Evolutionary conservation across 2,329 filamentous ascomycete species (phyloP).

Genomic region (Conoideocrella luteorostrata): DNA sequence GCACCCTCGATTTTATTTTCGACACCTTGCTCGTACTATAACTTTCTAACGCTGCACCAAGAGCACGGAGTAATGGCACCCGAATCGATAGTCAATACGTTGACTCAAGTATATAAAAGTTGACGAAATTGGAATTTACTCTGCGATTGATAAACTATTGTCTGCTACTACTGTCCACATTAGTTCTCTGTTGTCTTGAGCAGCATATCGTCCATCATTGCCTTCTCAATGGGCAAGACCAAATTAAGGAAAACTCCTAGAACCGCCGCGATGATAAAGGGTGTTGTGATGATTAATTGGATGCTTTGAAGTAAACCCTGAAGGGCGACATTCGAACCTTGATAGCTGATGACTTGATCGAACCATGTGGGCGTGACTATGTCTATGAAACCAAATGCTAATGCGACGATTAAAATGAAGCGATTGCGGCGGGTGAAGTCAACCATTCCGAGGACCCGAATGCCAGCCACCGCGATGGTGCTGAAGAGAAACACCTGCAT

Average conservation of each 20-base stretch:
- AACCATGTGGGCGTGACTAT: constrained; percentile 9
- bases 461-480: constrained; percentile 9
- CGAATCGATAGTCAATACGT: too few species aligned
- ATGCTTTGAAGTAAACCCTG: constrained; percentile 7
- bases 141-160: too few species aligned
- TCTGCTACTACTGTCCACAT: too few species aligned
- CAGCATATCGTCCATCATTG: too few species aligned
- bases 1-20: too few species aligned
- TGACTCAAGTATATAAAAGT: too few species aligned
- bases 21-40: too few species aligned
- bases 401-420: constrained; percentile 8
- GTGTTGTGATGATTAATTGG: constrained; percentile 8
- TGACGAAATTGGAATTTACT: too few species aligned
- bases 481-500: constrained; percentile 11
- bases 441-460: constrained; percentile 6
- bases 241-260: constrained; percentile 9
- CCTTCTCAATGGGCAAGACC: constrained; percentile 6
- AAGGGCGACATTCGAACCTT: constrained; percentile 5
- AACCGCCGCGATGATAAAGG: constrained; percentile 8
- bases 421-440: constrained; percentile 8
- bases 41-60: too few species aligned
- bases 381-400: constrained; percentile 9
- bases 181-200: too few species aligned
- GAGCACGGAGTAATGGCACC: too few species aligned
- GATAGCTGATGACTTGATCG: constrained; percentile 4